Base-by-base conservation (phyloP, 768 basidiomycete genomes). In the Boletus pseudo-olivaceus region DNA sequence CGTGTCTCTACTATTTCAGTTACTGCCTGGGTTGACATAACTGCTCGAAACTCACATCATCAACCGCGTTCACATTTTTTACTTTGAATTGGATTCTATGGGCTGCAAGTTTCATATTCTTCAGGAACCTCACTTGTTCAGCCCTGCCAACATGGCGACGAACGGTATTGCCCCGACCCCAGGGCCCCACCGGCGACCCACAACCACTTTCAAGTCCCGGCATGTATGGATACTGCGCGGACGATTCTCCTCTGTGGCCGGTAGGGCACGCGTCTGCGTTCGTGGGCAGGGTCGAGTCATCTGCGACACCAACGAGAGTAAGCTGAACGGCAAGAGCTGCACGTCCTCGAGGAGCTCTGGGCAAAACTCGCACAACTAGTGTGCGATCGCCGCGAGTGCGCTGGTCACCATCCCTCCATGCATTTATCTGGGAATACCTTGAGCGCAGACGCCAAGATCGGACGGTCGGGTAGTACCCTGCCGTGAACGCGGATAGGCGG, bases 121-220 rank as follows among this genome's bases (percentile, higher is more conserved):
- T 2, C 23, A 23, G 23, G 23, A 4, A 23, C 23, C 23, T 23
- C 23, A 23, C 23, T 23, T 23, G 4, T 23, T 23, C 23, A 23
- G n/a, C n/a, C 63, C 29, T 47, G 50, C 46, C 4, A 85, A 68
- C 82, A 85, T 82, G 32, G 77, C 78, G 30, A 87, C 64, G 68
- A 84, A 87, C 0, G 84, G 84, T 15, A 85, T 87, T 43, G 87
- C 54, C 3, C 85, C 85, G 49, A 87, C 85, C 1, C 85, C 84
- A 23, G 4, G 23, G 23, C 23, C 23, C 23, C 4, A 20, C 83
- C 83, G 0, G 83, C 83, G 15, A 81, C 55, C 82, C 81, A 85
- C 39, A 84, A 61, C 49, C 81, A 65, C 43, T 71, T 72, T 23
- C 39, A 49, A 27, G 43, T 49, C 17, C 39, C 43, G 5, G 23